Base-by-base conservation (phyloP, 495 filamentous ascomycete genomes). In the Hypomontagnella submonticulosa region DNA sequence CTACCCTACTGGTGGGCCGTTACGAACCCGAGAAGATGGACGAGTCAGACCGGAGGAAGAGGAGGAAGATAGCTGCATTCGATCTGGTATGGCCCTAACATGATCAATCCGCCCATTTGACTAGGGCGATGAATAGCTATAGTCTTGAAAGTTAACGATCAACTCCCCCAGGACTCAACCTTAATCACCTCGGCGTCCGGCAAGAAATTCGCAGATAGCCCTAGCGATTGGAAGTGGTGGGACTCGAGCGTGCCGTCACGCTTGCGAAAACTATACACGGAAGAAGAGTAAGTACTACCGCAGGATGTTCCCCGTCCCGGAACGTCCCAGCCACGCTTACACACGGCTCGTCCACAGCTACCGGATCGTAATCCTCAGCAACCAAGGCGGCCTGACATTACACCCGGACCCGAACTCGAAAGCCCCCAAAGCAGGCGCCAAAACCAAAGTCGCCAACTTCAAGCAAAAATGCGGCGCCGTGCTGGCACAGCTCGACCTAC, bases 191-290 rank as follows among this genome's bases (percentile, higher is more conserved):
- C 91, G 0, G 80, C 84, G 0, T 97, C 95, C 0, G 93, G 93
- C 4, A 95, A 92, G 71, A 87, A 82, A 23, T 93, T 92, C 61
- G 82, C 87, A 4, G 84, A 82, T 63, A 86, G 87, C 60, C 82
- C 87, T 0, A 75, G 81, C 3, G 95, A 98, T 75, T 99, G 95
- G 95, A 90, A 90, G 77, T 99, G 95, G 95, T 98, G 93, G 93
- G 80, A 96, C 71, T 42, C 76, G 8, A 83, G 75, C 13, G 91
- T 97, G 1, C 91, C 92, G 0, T 75, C 71, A 0, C 84, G 75
- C 10, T 63, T 99, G 7, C 83, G 82, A 51, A 77, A 86, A 43
- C 77, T 98, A 5, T 81, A 91, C 64, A 32, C 73, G 11, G 77
- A 84, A 30, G 85, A 92, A 71, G 92, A 90, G 87, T 96, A 80